Evolutionary conservation across 2,329 filamentous ascomycete genomes (phyloP).

Genomic region (Xylariaceae sp.): DNA sequence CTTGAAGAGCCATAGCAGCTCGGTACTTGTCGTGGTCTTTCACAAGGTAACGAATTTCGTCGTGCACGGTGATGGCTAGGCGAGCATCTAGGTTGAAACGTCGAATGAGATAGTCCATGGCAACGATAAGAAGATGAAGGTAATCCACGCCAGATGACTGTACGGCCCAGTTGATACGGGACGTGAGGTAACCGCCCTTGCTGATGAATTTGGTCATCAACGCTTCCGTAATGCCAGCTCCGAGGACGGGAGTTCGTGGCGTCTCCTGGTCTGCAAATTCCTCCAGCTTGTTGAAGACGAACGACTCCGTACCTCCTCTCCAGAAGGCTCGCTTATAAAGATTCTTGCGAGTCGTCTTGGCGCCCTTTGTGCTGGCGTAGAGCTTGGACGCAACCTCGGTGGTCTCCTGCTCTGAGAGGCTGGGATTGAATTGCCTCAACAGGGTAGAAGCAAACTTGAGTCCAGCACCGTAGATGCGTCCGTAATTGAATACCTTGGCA

Average conservation of each 20-base stretch:
- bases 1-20: constrained; percentile 85
- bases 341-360: constrained; percentile 69
- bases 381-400: constrained; percentile 69
- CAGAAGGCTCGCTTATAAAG: constrained; percentile 77
- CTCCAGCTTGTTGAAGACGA: constrained; percentile 97
- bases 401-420: constrained; percentile 73
- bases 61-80: constrained; percentile 89
- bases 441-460: constrained; percentile 88
- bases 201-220: constrained; percentile 82
- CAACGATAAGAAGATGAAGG: constrained; percentile 83
- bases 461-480: constrained; percentile 96
- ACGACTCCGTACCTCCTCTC: constrained; percentile 93
- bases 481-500: constrained; percentile 98
- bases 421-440: constrained; percentile 88
- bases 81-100: constrained; percentile 82
- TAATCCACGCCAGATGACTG: constrained; percentile 97
- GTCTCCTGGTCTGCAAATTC: constrained; percentile 94
- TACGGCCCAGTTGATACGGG: constrained; percentile 97
- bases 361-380: constrained; percentile 85
- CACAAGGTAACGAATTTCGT: constrained; percentile 93
- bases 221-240: constrained; percentile 93
- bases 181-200: constrained; percentile 89
- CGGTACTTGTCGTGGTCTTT: constrained; percentile 80
- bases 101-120: constrained; percentile 88
- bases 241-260: constrained; percentile 85